These are phyloP conservation scores for Cavenderia fasciculata DNA, from an alignment of 78 protist genomes.

Conservation along the genomic window DNA sequence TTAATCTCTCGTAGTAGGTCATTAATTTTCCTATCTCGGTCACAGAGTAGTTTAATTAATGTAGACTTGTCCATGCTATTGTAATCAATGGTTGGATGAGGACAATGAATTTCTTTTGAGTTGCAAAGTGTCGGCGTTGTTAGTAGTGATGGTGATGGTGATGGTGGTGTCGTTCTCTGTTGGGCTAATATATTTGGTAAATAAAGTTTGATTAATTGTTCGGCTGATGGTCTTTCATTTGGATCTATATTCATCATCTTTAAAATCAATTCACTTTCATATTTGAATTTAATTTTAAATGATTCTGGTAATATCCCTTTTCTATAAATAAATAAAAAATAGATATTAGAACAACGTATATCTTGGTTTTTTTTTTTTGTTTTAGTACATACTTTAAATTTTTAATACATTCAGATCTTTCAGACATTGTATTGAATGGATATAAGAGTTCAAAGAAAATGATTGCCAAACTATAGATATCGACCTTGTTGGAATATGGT, in stretches of 20 bases:
- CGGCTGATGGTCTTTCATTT: conserved; percentile 19
- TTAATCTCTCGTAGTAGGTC: too few relatives aligned
- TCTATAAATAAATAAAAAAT: background rate
- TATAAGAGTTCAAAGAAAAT: conserved; percentile 46
- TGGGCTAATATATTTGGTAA: conserved; percentile 37
- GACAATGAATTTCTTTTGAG: too few relatives aligned
- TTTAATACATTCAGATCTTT: conserved; percentile 18
- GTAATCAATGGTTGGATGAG: too few relatives aligned
- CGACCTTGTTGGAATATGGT: conserved; percentile 37
- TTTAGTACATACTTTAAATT: conserved; percentile 28
- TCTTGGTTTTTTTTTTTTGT: background rate
- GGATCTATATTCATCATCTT: conserved; percentile 12
- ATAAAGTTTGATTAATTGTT: background rate
- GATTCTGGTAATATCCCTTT: conserved; percentile 10
- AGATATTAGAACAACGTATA: too few relatives aligned
- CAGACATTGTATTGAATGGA: conserved; percentile 36
- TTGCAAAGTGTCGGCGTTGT: too few relatives aligned
- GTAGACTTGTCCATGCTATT: too few relatives aligned
- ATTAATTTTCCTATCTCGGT: too few relatives aligned
- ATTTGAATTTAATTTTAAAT: too few relatives aligned
- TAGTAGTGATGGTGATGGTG: too few relatives aligned
- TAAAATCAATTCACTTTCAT: conserved; percentile 12
- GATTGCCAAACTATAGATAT: conserved; percentile 61
- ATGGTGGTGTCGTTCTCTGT: too few relatives aligned
- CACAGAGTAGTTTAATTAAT: too few relatives aligned